Base-by-base conservation (phyloP, 106 monocot species). In the Dactylorhiza incarnata region DNA sequence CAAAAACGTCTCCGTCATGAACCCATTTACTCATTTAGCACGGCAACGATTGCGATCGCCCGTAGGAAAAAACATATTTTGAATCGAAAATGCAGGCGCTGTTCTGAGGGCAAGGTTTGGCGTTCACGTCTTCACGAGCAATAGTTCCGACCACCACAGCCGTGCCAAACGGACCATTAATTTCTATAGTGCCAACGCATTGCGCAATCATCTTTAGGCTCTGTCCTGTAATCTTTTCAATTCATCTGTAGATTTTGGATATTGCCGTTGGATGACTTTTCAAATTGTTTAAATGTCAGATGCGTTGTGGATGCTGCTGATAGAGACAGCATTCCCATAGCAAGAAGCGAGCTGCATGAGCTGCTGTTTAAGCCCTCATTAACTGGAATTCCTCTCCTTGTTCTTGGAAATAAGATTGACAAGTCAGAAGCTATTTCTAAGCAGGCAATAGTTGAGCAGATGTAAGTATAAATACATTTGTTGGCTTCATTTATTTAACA, bases 381-480 rank as follows among this genome's bases (percentile, higher is more conserved):
- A 55, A 81, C 26, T 78, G 93, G 85, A 68, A 96, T 96, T 65
- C 95, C 95, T 63, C 80, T 96, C 48, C 86, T 96, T 62, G 77
- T 96, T 62, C 86, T 96, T 54, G 95, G 95, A 20, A 96, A 96
- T 54, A 96, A 96, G 69, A 90, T 96, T 44, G 95, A 96, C 77
- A 96, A 87, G 78, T 96, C 95, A 11, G 95, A 96, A 89, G 93
- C 93, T 71, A 83, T 96, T 67, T 85, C 93, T 22, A 81, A 90
- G 81, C 95, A 88, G 71, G 93, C 89, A 22, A 68, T 96, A 76
- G 89, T 87, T 77, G 93, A 96, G 48, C 90, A 93, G 59, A 83
- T 96, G 95, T 96, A 59, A 87, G 95, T 85, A 71, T 49, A 13
- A 47, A 22, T 37, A 37, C 37, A 37, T 69, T 69, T 69, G 45